phyloP scores from a whole-genome alignment of 2,329 filamentous ascomycete genomes.

The Cylindrodendrum hubeiense region DNA sequence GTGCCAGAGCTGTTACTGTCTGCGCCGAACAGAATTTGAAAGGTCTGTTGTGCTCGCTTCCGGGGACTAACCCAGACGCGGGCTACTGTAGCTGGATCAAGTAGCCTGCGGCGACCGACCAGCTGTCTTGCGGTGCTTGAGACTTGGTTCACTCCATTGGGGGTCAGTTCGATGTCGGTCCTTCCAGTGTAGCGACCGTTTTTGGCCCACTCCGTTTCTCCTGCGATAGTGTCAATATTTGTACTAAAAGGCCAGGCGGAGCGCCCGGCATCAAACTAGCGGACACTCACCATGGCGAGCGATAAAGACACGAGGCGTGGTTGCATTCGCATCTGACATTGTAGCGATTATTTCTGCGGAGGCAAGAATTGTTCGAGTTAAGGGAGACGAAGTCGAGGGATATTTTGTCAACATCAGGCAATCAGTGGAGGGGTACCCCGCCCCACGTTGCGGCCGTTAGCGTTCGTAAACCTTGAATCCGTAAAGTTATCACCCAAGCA shows the following conservation, averaged over 20 bases:
- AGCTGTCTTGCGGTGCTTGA: conserved; percentile 46
- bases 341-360: neutral
- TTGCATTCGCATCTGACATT: neutral
- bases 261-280: no score
- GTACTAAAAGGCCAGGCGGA: neutral
- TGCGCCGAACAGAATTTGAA: conserved; percentile 59
- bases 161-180: conserved; percentile 22
- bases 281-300: conserved; percentile 4
- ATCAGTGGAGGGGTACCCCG: neutral
- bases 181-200: conserved; percentile 6
- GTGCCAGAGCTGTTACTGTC: conserved; percentile 48
- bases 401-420: neutral
- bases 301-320: conserved; percentile 2
- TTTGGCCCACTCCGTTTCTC: conserved; percentile 14
- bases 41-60: conserved; percentile 60
- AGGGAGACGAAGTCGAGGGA: neutral
- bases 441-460: neutral
- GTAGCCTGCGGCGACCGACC: conserved; percentile 62
- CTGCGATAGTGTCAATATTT: neutral
- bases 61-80: conserved; percentile 64
- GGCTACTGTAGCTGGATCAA: conserved; percentile 62
- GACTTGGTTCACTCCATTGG: conserved; percentile 11
- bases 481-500: neutral
- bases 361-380: neutral
- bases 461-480: neutral